Conservation (phyloP, 129 eudicot species). For the Pittosporum tobira region DNA sequence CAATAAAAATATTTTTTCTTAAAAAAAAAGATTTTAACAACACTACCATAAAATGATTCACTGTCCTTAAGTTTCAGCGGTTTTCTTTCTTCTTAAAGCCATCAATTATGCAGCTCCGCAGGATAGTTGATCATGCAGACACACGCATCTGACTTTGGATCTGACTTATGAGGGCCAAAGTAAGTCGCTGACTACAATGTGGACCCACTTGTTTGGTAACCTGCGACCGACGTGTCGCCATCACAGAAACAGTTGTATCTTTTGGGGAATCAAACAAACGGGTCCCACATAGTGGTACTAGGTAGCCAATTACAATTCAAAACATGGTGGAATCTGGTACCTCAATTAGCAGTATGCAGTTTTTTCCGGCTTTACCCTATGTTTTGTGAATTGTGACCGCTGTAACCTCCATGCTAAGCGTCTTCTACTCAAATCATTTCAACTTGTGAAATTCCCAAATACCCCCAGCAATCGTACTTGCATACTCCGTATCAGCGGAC, state of each 20-base stretch:
- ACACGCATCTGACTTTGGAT: not conserved
- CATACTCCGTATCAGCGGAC: too few species aligned
- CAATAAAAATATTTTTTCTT: too few species aligned
- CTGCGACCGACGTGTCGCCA: constrained; percentile 19
- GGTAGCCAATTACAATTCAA: not conserved
- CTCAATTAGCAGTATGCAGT: not conserved
- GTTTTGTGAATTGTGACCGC: constrained; percentile 3
- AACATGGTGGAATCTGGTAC: constrained; percentile 9
- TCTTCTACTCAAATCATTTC: not conserved
- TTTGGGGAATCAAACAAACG: too few species aligned
- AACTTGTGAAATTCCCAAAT: too few species aligned
- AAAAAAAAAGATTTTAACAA: too few species aligned
- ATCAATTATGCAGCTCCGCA: not conserved
- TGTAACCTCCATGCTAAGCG: constrained; percentile 1
- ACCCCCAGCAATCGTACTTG: too few species aligned
- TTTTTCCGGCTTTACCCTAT: not conserved
- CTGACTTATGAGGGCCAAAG: too few species aligned
- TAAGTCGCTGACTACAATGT: too few species aligned
- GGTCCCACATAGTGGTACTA: not conserved
- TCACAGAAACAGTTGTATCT: not conserved
- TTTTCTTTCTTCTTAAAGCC: too few species aligned
- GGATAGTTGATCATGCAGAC: not conserved
- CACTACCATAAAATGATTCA: too few species aligned
- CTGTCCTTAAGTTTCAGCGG: too few species aligned
- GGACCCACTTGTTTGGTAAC: constrained; percentile 13